Evolutionary conservation across 805 yeast genomes (phyloP).

Genomic region (Clavispora santaluciae): DNA sequence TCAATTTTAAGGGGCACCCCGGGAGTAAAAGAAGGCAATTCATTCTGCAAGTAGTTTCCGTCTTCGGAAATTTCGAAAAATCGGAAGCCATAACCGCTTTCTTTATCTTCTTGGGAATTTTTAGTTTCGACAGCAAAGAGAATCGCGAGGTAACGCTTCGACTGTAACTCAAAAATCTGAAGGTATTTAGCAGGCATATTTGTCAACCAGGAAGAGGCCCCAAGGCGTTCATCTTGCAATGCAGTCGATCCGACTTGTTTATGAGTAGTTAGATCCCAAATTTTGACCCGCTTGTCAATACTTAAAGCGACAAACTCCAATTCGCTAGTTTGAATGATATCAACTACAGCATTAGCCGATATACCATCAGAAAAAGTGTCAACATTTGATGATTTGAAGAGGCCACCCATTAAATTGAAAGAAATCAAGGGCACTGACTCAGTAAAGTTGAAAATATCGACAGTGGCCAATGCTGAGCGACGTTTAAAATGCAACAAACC

Average conservation of each 20-base stretch:
- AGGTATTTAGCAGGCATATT: slow-evolving; percentile 29
- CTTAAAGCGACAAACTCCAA: slow-evolving; percentile 46
- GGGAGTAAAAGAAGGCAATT: slow-evolving; percentile 17
- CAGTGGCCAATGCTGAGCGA: slow-evolving; percentile 26
- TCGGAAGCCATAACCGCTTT: slow-evolving; percentile 20
- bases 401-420: slow-evolving; percentile 24
- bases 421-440: slow-evolving; percentile 38
- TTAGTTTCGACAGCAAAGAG: not conserved
- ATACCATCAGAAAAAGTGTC: slow-evolving; percentile 29
- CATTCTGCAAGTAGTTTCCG: slow-evolving; percentile 9
- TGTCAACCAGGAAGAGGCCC: slow-evolving; percentile 21
- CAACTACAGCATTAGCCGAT: slow-evolving; percentile 41
- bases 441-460: slow-evolving; percentile 47
- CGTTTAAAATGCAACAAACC: slow-evolving; percentile 57
- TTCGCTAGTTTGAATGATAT: slow-evolving; percentile 33
- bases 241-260: slow-evolving; percentile 17
- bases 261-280: slow-evolving; percentile 53
- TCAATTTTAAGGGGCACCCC: slow-evolving; percentile 8
- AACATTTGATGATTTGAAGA: slow-evolving; percentile 13
- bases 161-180: slow-evolving; percentile 8
- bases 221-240: slow-evolving; percentile 8
- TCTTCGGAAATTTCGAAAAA: slow-evolving; percentile 18
- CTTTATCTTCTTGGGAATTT: not conserved
- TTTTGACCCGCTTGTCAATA: slow-evolving; percentile 47
- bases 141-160: not conserved